phyloP scores from a whole-genome alignment of 306 rosid species.

The Begonia peltatifolia region DNA sequence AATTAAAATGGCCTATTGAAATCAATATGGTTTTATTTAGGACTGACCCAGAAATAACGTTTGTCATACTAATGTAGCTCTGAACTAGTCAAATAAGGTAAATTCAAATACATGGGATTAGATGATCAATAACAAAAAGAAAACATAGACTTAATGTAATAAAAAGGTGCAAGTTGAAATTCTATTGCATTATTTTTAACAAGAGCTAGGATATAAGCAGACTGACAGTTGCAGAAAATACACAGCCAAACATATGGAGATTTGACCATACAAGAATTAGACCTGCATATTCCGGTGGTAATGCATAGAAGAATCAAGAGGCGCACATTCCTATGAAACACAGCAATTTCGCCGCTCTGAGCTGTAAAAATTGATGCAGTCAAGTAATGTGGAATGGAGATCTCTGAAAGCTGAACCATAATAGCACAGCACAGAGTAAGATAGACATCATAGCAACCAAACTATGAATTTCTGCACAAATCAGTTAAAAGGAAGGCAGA shows the following conservation, averaged over 20 bases:
- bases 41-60: no score
- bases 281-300: conserved; percentile 95
- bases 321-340: conserved; percentile 62
- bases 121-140: no score
- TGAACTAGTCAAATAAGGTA: not conserved
- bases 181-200: not conserved
- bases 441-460: not conserved
- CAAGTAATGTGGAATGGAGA: conserved; percentile 75
- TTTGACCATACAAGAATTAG: conserved; percentile 93
- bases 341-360: conserved; percentile 57
- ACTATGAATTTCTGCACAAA: not conserved
- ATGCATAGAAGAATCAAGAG: conserved; percentile 56
- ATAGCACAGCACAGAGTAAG: not conserved
- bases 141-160: no score
- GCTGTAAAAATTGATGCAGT: conserved; percentile 84
- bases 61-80: not conserved
- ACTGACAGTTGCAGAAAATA: not conserved
- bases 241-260: conserved; percentile 18
- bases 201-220: not conserved
- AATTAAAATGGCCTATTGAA: no score
- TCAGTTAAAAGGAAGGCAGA: not conserved
- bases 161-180: no score
- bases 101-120: not conserved
- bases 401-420: conserved; percentile 65
- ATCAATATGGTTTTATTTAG: no score